phyloP scores from a whole-genome alignment of 2,329 filamentous ascomycete species.

The Botrytis elliptica region DNA sequence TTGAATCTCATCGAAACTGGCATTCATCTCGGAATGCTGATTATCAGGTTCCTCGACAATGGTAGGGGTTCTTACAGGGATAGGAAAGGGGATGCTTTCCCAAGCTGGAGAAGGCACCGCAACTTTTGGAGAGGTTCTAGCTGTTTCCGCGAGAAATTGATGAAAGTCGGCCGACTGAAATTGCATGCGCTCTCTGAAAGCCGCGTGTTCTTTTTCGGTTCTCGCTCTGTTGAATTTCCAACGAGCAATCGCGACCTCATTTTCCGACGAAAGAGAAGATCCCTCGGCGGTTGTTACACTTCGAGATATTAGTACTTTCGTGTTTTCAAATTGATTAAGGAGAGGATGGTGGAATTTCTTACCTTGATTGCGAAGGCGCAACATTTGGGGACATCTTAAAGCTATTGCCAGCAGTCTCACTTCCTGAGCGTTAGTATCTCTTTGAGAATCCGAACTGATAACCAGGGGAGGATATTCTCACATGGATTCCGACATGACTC shows the following conservation, averaged over 20 bases:
- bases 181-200: background rate
- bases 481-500: slow-evolving; percentile 1
- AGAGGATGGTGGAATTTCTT: background rate
- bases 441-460: background rate
- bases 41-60: background rate
- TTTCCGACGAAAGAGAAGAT: background rate
- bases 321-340: background rate
- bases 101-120: background rate
- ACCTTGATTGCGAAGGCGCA: background rate
- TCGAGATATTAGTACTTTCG: background rate
- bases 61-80: background rate
- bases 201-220: background rate
- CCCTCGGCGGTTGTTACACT: background rate
- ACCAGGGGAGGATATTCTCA: background rate
- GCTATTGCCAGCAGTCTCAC: background rate
- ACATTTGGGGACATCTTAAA: background rate
- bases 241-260: background rate
- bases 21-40: background rate
- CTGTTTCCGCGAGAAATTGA: background rate
- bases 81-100: background rate
- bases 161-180: slow-evolving; percentile 12
- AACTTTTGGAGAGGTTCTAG: background rate
- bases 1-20: background rate
- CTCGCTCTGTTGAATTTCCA: background rate
- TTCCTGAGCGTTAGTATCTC: background rate